Conservation (phyloP, 108 stramenopile genomes). For the Licmophora abbreviata region DNA sequence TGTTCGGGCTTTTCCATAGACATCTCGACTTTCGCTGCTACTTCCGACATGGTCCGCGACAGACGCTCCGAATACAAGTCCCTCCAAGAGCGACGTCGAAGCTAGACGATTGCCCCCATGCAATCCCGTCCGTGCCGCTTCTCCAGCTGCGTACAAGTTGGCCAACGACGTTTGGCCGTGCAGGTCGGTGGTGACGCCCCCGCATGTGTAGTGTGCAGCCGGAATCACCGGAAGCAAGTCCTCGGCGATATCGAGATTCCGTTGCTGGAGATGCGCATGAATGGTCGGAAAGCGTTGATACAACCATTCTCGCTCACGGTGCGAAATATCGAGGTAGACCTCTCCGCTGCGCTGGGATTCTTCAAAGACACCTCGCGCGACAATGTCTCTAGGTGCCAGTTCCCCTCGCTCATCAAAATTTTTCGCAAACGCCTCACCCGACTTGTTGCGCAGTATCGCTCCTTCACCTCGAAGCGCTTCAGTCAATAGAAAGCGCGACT, state of each 20-base stretch:
- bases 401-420: constrained; percentile 88
- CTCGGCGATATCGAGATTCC: constrained; percentile 69
- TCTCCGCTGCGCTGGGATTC: constrained; percentile 41
- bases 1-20: constrained; percentile 2
- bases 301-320: constrained; percentile 77
- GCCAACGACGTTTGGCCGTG: constrained; percentile 58
- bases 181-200: constrained; percentile 81
- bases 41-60: constrained; percentile 75
- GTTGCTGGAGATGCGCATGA: constrained; percentile 37
- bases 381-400: constrained; percentile 91
- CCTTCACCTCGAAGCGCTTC: constrained; percentile 93
- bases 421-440: constrained; percentile 69
- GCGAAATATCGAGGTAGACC: constrained; percentile 83
- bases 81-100: constrained; percentile 90
- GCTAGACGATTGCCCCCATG: constrained; percentile 94
- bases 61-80: constrained; percentile 87
- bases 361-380: constrained; percentile 82
- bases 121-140: constrained; percentile 89
- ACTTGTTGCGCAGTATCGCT: constrained; percentile 70
- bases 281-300: constrained; percentile 81
- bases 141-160: constrained; percentile 81
- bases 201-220: constrained; percentile 93
- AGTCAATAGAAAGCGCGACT: constrained; percentile 83
- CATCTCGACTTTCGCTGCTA: constrained; percentile 17
- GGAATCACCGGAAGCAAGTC: constrained; percentile 82